Evolutionary conservation across 2,329 filamentous ascomycete species (phyloP).

Genomic region (Paracoccidioides brasiliensis): DNA sequence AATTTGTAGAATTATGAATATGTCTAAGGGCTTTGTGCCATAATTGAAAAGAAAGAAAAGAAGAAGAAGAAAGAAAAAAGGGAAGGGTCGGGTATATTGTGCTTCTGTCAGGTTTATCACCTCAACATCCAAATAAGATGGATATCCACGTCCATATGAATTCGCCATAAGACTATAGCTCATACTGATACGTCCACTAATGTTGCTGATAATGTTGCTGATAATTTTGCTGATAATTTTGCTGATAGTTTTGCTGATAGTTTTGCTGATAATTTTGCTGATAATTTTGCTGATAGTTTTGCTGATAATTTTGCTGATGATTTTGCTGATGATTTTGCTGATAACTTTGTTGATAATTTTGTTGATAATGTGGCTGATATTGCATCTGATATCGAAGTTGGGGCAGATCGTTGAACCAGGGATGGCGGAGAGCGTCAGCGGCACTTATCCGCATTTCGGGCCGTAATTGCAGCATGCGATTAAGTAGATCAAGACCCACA

Average conservation of each 20-base stretch:
- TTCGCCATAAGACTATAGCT: background rate
- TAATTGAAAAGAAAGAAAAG: too few relatives aligned
- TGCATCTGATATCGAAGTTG: conserved; percentile 38
- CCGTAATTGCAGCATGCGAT: conserved; percentile 81
- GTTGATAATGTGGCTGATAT: conserved; percentile 23
- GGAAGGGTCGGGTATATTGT: too few relatives aligned
- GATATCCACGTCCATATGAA: background rate
- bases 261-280: background rate
- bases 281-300: background rate
- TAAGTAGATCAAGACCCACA: conserved; percentile 75
- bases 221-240: background rate
- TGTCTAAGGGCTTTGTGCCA: too few relatives aligned
- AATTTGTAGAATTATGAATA: too few relatives aligned
- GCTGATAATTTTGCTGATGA: background rate
- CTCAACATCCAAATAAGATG: background rate
- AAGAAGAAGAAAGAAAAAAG: too few relatives aligned
- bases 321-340: background rate
- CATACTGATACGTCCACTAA: background rate
- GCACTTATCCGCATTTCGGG: conserved; percentile 88
- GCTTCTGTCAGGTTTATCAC: too few relatives aligned
- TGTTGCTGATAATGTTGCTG: background rate
- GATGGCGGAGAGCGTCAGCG: conserved; percentile 71
- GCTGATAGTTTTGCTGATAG: background rate
- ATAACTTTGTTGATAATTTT: conserved; percentile 12
- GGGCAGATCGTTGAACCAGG: conserved; percentile 68